Base-by-base conservation (phyloP, 768 basidiomycete species). In the Hypholoma sublateritium region DNA sequence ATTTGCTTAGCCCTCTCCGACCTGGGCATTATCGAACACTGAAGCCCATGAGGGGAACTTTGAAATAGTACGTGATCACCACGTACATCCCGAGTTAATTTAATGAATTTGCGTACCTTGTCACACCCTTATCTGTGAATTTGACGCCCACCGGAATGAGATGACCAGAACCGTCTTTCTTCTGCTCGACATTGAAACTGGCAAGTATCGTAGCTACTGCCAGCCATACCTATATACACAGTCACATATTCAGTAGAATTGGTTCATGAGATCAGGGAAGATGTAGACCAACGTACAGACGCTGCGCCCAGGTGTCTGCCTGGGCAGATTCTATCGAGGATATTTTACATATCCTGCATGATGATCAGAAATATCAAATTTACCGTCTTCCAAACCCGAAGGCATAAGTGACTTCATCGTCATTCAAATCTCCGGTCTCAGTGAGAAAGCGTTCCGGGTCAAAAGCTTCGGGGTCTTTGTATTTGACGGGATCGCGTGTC, bases 381-480 rank as follows among this genome's bases (percentile, higher is more conserved):
- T 34, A 69, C 72, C 73, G 59, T 59, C 73, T 63, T 21, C 72
- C 73, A 57, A 72, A 73, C 3, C 71, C 73, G 54, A 72, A 74
- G 12, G 62, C 57, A n/a, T 68, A 59, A 22, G 56, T 35, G 13
- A 50, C 43, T 41, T 62, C 58, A 41, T 66, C 66, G 16, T 68
- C 62, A 17, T 69, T 71, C 7, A 71, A 48, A 21, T 60, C 58
- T 9, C 69, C 68, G 6, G 70, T 56, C 12, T 57, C 51, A 3
- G 59, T 72, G 53, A 87, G 63, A 70, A 80, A 83, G 41, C 86
- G 75, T 57, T 82, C 80, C 3, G 87, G 86, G 16, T 74, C 70
- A 68, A 86, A 87, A 1, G 58, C 59, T 53, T 78, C 73, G 3
- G 86, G 77, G 41, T 83, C 71, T 7, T 75, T 72, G 69, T 84